Evolutionary conservation across 352 stramenopile genomes (phyloP), one percentile per base, ranked within the genome.

Genomic region (Pythium pyrilobum): DNA sequence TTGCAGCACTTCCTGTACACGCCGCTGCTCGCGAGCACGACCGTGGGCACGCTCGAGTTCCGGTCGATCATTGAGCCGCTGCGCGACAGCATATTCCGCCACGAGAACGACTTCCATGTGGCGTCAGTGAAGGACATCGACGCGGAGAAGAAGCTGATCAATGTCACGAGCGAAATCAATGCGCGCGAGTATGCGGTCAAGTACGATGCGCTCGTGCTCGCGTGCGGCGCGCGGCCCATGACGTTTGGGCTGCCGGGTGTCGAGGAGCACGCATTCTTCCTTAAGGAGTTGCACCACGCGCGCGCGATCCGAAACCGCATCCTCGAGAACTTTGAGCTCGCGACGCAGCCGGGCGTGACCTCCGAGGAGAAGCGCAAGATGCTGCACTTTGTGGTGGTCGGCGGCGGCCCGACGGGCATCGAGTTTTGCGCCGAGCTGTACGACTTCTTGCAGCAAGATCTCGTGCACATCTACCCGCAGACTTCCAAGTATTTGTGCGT

Each of bases 371-470:
- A 95, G 46, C 56, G 87, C 32, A 66, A 89, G 25, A 67, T 99
- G 8, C 74, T 99, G 15, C 95, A 94, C 39, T 99, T 99, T 74
- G 84, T 99, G n/a, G 89, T 99, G 9, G 96, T 99, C 10, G 97
- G 97, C 6, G 97, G 96, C 6, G 96, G 96, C 6, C 93, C 95
- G 2, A 98, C 95, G 0, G 87, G 79, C 40, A 91, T 97, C 57
- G 96, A 99, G 74, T 98, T 99, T 67, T 97, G 95, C 36, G 81
- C 87, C 16, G 96, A 99, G 70, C 73, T 99, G 42, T 87, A 98
- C 67, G 96, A 98, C 58, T 86, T 98, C 63, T 60, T 98, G 46
- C 66, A 72, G 42, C 71, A 96, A 29, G 96, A 99, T 66, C 85
- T 98, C 2, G 76, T 77, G 18, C 75, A 74, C 60, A 82, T 85